A percentile compares a stretch with the other conserved stretches of the same genome.
These are phyloP conservation scores for Chlorencoelia australis DNA, from an alignment of 2,329 filamentous ascomycete genomes.

Conservation along the genomic window DNA sequence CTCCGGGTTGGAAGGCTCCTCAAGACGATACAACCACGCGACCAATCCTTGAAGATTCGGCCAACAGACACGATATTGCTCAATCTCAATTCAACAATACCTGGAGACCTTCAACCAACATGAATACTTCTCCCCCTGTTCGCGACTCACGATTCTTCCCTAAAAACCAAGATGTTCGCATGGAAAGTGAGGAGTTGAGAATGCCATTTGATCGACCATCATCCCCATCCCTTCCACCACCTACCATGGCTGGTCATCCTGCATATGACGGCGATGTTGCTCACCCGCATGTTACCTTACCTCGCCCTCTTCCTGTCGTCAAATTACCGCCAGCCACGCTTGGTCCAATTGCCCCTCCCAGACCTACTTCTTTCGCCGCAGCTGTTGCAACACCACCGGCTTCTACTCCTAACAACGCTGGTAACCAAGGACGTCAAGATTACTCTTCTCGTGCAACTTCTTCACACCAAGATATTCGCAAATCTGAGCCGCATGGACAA, in stretches of 20 bases:
- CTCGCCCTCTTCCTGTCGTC: slow-evolving; percentile 63
- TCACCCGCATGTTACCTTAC: slow-evolving; percentile 60
- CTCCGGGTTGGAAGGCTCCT: slow-evolving; percentile 10
- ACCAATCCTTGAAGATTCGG: slow-evolving; percentile 11
- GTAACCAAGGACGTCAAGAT: slow-evolving; percentile 19
- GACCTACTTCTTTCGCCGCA: slow-evolving; percentile 34
- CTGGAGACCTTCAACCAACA: slow-evolving; percentile 21
- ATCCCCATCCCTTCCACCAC: slow-evolving; percentile 63
- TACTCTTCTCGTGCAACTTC: slow-evolving; percentile 31
- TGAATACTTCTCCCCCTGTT: slow-evolving; percentile 32
- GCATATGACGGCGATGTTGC: slow-evolving; percentile 57
- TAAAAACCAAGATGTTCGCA: slow-evolving; percentile 34
- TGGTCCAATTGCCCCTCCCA: slow-evolving; percentile 35
- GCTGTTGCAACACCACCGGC: slow-evolving; percentile 29
- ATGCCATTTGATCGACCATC: slow-evolving; percentile 28
- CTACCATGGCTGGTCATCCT: slow-evolving; percentile 59
- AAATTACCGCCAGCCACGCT: slow-evolving; percentile 52
- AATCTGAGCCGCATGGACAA: slow-evolving; percentile 21
- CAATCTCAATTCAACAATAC: slow-evolving; percentile 20
- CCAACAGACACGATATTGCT: slow-evolving; percentile 4
- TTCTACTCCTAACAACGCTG: slow-evolving; percentile 10
- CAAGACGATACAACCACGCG: slow-evolving; percentile 13
- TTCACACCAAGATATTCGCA: slow-evolving; percentile 32
- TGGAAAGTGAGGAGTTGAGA: slow-evolving; percentile 28
- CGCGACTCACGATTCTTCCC: slow-evolving; percentile 55